phyloP scores from a whole-genome alignment of 2,329 filamentous ascomycete genomes.

The Diaporthe citrichinensis region DNA sequence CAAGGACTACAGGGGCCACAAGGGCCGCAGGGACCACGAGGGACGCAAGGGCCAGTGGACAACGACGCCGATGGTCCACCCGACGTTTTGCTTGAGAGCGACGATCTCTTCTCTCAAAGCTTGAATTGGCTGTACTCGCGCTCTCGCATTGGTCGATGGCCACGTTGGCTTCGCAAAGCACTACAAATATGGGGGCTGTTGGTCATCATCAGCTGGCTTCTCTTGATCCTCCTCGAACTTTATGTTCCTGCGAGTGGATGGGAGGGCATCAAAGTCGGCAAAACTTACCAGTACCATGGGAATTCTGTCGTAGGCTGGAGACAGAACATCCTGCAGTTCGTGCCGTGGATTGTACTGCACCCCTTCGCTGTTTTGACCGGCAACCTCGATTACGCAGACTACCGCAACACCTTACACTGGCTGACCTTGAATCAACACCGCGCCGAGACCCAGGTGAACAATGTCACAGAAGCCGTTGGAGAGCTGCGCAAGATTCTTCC shows the following conservation, averaged over 20 bases:
- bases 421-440: constrained; percentile 46
- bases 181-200: constrained; percentile 35
- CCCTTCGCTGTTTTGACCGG: constrained; percentile 39
- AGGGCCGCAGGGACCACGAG: background rate
- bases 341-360: constrained; percentile 39
- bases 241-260: constrained; percentile 23
- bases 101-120: background rate
- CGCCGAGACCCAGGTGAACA: constrained; percentile 42
- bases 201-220: background rate
- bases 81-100: background rate
- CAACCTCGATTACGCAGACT: constrained; percentile 39
- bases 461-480: constrained; percentile 13
- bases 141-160: constrained; percentile 11
- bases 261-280: constrained; percentile 38
- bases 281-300: background rate
- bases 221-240: constrained; percentile 34
- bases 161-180: constrained; percentile 3
- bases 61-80: background rate
- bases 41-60: background rate
- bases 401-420: constrained; percentile 26
- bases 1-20: background rate
- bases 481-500: constrained; percentile 61
- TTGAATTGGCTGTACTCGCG: background rate
- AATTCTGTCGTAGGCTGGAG: constrained; percentile 35
- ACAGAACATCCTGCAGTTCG: constrained; percentile 36